A percentile compares a stretch with the other conserved stretches of the same genome.
phyloP scores from a whole-genome alignment of 805 yeast species.

The Metschnikowia henanensis region DNA sequence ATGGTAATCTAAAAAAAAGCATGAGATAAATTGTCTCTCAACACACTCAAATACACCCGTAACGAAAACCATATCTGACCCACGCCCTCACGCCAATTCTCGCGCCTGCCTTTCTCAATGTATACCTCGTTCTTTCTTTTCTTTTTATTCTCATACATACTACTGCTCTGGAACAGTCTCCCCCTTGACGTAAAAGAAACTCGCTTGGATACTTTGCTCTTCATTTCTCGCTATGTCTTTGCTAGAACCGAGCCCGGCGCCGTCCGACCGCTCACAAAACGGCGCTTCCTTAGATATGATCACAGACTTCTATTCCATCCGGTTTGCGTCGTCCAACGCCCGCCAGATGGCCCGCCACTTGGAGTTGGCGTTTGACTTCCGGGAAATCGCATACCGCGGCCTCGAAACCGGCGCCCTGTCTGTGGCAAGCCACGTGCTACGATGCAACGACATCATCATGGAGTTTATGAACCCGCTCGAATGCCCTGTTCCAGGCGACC shows the following conservation, averaged over 20 bases:
- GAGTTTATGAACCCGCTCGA: conserved; percentile 45
- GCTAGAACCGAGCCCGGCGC: conserved; percentile 4
- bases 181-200: no score
- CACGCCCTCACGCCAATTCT: no score
- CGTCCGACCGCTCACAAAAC: conserved; percentile 36
- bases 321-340: conserved; percentile 75
- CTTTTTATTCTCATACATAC: no score
- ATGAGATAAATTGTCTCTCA: no score
- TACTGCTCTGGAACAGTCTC: no score
- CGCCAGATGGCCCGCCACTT: conserved; percentile 59
- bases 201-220: no score
- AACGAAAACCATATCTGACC: no score
- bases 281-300: neutral
- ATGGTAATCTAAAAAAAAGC: no score
- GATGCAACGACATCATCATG: conserved; percentile 53
- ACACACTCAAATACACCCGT: no score
- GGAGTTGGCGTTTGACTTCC: conserved; percentile 60
- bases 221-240: conserved; percentile 11
- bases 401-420: conserved; percentile 65
- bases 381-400: conserved; percentile 60
- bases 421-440: conserved; percentile 58
- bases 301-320: conserved; percentile 56
- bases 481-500: conserved; percentile 16
- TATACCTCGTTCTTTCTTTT: no score
- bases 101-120: no score